These are phyloP conservation scores for Hyphopichia buzzinii DNA, from an alignment of 1,139 yeast genomes.

Conservation along the genomic window DNA sequence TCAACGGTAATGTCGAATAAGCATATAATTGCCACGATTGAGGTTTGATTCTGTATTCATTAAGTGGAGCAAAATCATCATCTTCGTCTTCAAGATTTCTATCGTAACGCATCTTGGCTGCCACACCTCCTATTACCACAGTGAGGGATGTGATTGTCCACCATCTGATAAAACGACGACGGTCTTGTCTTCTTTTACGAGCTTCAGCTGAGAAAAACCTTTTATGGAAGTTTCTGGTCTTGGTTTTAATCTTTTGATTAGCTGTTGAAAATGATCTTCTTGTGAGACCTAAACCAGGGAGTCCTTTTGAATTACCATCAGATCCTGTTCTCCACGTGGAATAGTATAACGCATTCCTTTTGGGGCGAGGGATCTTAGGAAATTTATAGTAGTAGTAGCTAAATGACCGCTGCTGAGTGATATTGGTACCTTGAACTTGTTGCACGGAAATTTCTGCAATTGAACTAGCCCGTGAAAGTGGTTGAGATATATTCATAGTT, in stretches of 20 bases:
- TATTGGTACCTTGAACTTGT: conserved; percentile 11
- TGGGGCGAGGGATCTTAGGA: conserved; percentile 65
- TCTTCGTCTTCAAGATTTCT: conserved; percentile 17
- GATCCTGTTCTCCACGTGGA: conserved; percentile 36
- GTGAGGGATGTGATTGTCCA: conserved; percentile 68
- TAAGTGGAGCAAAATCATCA: conserved; percentile 29
- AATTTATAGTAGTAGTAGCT: conserved; percentile 43
- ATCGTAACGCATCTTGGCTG: conserved; percentile 50
- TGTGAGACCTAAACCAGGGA: conserved; percentile 27
- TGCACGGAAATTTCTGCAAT: conserved; percentile 30
- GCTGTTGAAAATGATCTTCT: conserved; percentile 40
- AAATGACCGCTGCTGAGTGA: conserved; percentile 17
- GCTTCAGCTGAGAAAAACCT: conserved; percentile 47
- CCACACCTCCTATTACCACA: conserved; percentile 63
- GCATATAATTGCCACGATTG: conserved; percentile 88
- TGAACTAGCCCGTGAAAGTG: conserved; percentile 41
- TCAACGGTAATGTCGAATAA: conserved; percentile 86
- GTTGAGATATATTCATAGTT: conserved; percentile 40
- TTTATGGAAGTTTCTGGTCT: conserved; percentile 37
- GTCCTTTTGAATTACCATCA: conserved; percentile 15
- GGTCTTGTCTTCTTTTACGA: conserved; percentile 40
- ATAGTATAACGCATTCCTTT: conserved; percentile 56
- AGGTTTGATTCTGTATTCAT: conserved; percentile 51
- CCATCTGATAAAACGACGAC: conserved; percentile 59
- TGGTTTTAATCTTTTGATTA: conserved; percentile 33